Evolutionary conservation across 805 yeast species (phyloP).

Genomic region (Starmerella khaoyaiensis): DNA sequence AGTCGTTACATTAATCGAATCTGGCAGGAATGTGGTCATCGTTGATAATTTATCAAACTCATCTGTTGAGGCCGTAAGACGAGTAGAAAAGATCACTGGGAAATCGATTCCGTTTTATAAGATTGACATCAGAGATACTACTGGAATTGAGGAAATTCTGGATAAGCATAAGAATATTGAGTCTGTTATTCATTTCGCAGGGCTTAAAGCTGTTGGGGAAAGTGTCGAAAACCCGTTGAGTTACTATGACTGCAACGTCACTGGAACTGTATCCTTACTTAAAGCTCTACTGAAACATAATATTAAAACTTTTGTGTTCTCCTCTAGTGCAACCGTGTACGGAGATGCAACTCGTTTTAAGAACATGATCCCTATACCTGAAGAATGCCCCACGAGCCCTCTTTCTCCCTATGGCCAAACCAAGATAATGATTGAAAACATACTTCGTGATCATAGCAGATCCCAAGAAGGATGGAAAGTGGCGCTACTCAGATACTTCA

Average conservation of each 20-base stretch:
- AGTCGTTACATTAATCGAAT: conserved; percentile 44
- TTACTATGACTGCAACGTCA: conserved; percentile 56
- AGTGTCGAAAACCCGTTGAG: conserved; percentile 52
- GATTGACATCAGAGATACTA: conserved; percentile 45
- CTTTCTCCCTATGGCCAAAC: conserved; percentile 70
- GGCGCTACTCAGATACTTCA: conserved; percentile 64
- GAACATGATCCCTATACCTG: conserved; percentile 68
- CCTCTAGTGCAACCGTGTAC: conserved; percentile 72
- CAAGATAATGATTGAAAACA: conserved; percentile 50
- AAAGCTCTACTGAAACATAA: conserved; percentile 37
- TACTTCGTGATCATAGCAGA: conserved; percentile 41
- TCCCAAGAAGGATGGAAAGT: conserved; percentile 30
- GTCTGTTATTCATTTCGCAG: conserved; percentile 69
- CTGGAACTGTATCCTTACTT: conserved; percentile 49
- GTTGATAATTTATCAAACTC: conserved; percentile 61
- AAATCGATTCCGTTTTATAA: conserved; percentile 40
- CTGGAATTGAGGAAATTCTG: conserved; percentile 38
- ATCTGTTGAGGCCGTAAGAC: conserved; percentile 48
- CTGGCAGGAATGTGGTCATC: conserved; percentile 57
- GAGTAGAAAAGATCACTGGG: conserved; percentile 44
- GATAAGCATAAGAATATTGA: conserved; percentile 34
- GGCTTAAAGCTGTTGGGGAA: conserved; percentile 74
- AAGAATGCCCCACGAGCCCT: conserved; percentile 60
- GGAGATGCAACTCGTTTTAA: conserved; percentile 67
- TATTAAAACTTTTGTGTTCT: conserved; percentile 49